Evolutionary conservation across 805 yeast genomes (phyloP).

Genomic region (Debaryomyces hansenii): DNA sequence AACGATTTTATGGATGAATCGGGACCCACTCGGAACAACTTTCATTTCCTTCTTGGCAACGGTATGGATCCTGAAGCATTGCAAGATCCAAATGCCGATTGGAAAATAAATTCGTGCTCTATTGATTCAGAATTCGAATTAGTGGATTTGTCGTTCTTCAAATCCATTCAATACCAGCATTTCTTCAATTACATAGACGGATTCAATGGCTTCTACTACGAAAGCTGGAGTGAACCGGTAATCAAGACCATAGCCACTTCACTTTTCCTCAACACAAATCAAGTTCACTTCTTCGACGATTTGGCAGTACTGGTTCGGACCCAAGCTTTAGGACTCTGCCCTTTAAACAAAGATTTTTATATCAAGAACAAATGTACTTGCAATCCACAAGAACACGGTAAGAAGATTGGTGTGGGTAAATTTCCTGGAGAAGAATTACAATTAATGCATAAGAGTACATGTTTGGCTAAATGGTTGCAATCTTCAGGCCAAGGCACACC

Average conservation of each 20-base stretch:
- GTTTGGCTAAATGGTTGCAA: conserved; percentile 3
- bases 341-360: conserved; percentile 8
- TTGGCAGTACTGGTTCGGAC: conserved; percentile 8
- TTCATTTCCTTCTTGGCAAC: conserved; percentile 8
- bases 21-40: conserved; percentile 1
- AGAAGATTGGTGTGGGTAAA: neutral
- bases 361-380: conserved; percentile 10
- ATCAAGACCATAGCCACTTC: conserved; percentile 14
- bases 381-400: conserved; percentile 3
- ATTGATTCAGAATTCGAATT: conserved; percentile 12
- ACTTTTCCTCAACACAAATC: conserved; percentile 7
- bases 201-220: conserved; percentile 9
- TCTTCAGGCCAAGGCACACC: conserved; percentile 2
- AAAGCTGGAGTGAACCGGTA: conserved; percentile 13
- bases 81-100: conserved; percentile 1
- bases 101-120: conserved; percentile 12
- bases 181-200: conserved; percentile 11
- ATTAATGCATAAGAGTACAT: neutral
- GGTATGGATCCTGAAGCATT: neutral
- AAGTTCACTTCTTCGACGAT: conserved; percentile 12
- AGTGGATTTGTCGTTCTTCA: conserved; percentile 9
- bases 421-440: conserved; percentile 1
- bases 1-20: conserved; percentile 2
- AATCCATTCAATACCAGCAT: conserved; percentile 9
- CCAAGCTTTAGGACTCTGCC: conserved; percentile 13